Evolutionary conservation across 768 basidiomycete genomes (phyloP).

Genomic region (Mycena epipterygia): DNA sequence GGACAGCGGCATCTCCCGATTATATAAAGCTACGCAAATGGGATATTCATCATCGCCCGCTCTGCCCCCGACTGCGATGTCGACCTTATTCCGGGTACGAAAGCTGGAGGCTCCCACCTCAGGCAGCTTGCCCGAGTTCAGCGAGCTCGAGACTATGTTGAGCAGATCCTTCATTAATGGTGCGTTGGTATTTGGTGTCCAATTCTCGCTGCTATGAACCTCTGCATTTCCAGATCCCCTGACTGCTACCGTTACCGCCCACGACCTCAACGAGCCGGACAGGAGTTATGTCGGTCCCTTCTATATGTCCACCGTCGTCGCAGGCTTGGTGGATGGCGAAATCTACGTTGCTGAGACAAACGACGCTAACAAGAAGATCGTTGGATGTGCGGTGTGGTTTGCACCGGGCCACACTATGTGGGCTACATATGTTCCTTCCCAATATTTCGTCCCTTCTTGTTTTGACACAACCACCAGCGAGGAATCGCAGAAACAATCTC

Average conservation of each 20-base stretch:
- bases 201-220: not conserved
- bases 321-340: conserved; percentile 11
- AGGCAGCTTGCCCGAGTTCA: not conserved
- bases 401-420: conserved; percentile 14
- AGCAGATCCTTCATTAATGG: not conserved
- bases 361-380: not conserved
- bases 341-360: conserved; percentile 15
- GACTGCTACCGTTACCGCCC: conserved; percentile 7
- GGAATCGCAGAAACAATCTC: not conserved
- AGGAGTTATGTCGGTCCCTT: conserved; percentile 11
- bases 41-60: no score
- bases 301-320: conserved; percentile 14
- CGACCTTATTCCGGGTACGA: no score
- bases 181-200: not conserved
- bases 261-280: not conserved
- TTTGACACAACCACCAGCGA: not conserved
- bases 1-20: no score
- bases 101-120: not conserved
- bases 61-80: no score
- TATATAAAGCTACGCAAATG: no score
- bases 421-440: not conserved
- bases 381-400: conserved; percentile 23
- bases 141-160: not conserved
- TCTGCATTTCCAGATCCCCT: not conserved
- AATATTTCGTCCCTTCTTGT: not conserved